Conservation (phyloP, 108 stramenopile species). For the Cyclotella distinguenda region DNA sequence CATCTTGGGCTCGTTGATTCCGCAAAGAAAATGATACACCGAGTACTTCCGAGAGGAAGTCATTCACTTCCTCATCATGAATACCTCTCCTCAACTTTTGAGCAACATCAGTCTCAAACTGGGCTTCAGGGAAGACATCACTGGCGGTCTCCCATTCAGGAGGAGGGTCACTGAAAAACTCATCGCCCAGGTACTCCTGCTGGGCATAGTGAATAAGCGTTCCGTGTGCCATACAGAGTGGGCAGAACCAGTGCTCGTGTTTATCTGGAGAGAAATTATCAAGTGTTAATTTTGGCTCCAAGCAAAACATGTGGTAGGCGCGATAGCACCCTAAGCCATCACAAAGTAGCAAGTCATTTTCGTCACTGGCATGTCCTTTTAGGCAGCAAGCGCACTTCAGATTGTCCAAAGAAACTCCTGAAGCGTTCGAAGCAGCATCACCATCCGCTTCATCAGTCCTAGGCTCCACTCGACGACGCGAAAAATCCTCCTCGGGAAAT, state of each 20-base stretch:
- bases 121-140: slow-evolving; percentile 80
- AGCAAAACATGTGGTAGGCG: slow-evolving; percentile 82
- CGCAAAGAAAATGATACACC: slow-evolving; percentile 32
- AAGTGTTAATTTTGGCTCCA: slow-evolving; percentile 53
- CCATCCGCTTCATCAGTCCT: slow-evolving; percentile 39
- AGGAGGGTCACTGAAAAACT: background rate
- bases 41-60: slow-evolving; percentile 47
- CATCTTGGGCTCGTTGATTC: background rate
- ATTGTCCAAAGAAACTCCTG: slow-evolving; percentile 69
- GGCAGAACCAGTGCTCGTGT: slow-evolving; percentile 85
- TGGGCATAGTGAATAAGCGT: slow-evolving; percentile 56
- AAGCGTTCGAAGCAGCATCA: slow-evolving; percentile 17
- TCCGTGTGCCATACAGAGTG: slow-evolving; percentile 56
- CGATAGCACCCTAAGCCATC: slow-evolving; percentile 69
- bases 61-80: slow-evolving; percentile 51
- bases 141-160: slow-evolving; percentile 64
- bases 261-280: slow-evolving; percentile 55
- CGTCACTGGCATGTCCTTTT: slow-evolving; percentile 44
- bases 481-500: slow-evolving; percentile 46
- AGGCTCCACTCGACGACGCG: slow-evolving; percentile 37
- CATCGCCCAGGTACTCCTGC: slow-evolving; percentile 59
- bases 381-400: slow-evolving; percentile 73
- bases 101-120: slow-evolving; percentile 55
- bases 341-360: slow-evolving; percentile 62
- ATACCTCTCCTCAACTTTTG: slow-evolving; percentile 53